Base-by-base conservation (phyloP, 1,284 basidiomycete genomes). In the Papiliotrema nemorosa region DNA sequence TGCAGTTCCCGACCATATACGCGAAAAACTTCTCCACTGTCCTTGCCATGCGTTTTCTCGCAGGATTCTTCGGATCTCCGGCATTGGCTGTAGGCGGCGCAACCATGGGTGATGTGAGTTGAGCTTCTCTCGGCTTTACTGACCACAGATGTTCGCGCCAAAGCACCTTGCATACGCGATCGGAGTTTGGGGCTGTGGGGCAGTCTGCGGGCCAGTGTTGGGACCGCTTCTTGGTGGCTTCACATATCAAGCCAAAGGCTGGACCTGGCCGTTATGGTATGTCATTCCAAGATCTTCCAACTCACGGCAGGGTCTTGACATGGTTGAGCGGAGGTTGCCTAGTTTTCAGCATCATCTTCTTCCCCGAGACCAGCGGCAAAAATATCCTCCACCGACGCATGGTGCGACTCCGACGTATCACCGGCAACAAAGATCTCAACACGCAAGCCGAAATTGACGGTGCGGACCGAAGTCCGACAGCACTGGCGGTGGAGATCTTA, bases 311-410 rank as follows among this genome's bases (percentile, higher is more conserved):
- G 38, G 36, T 47, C 4, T 18, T 47, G 6, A 26, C 35, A 3
- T 38, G 60, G 59, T 53, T 67, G 7, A 62, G 57, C 10, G 71
- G 71, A 2, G 58, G 57, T n/a, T 39, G 57, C 0, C 36, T 59
- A 16, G 25, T 57, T 9, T 16, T 65, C 21, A 54, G 73, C 13
- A 27, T 63, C 34, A 39, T 73, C 48, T 27, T 50, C 26, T 49
- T 69, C 36, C 73, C 72, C 16, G 73, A 75, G 48, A 50, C 47
- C 26, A 45, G 41, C 26, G 16, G 34, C 26, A 25, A 10, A 6
- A n/a, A 66, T 36, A 75, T 76, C 47, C 66, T 76, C 7, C 50
- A 59, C 37, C 58, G 66, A 1, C 57, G 72, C 13, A 64, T 71
- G 0, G 40, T 52, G 34, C 50, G 70, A 1, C 53, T 75, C 5